Percentiles rank a stretch among this genome's conserved stretches.
Conservation (phyloP, 495 filamentous ascomycete genomes). For the Cryomyces antarcticus region DNA sequence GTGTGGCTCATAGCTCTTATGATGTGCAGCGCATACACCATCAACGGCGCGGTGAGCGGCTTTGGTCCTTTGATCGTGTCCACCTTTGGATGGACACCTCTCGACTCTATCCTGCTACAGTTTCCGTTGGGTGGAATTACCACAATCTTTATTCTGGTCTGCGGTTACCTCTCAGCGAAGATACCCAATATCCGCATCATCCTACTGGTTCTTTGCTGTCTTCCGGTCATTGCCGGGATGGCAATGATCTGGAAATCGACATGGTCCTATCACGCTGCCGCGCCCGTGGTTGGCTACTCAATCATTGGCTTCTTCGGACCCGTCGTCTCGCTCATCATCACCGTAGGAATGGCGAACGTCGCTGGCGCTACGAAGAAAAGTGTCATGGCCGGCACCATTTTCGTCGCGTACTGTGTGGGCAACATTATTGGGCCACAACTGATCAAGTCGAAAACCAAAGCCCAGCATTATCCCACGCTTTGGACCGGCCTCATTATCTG, state of each 20-base stretch:
- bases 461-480: constrained; percentile 45
- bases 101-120: constrained; percentile 50
- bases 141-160: constrained; percentile 41
- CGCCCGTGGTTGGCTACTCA: constrained; percentile 47
- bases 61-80: constrained; percentile 57
- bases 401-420: constrained; percentile 54
- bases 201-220: constrained; percentile 40
- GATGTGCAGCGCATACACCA: constrained; percentile 42
- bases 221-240: constrained; percentile 55
- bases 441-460: constrained; percentile 36
- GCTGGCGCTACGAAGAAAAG: constrained; percentile 65
- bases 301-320: constrained; percentile 52
- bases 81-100: constrained; percentile 46
- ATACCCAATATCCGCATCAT: constrained; percentile 43
- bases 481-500: constrained; percentile 55
- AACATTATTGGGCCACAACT: constrained; percentile 57
- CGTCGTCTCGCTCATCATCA: constrained; percentile 43
- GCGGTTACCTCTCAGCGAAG: constrained; percentile 36
- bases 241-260: constrained; percentile 52
- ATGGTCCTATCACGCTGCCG: constrained; percentile 40
- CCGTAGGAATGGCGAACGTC: constrained; percentile 48
- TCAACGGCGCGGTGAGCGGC: constrained; percentile 58
- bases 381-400: constrained; percentile 49
- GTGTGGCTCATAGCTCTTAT: constrained; percentile 34
- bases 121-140: constrained; percentile 48